phyloP scores from a whole-genome alignment of 352 stramenopile species.

The Globisporangium lucens region DNA sequence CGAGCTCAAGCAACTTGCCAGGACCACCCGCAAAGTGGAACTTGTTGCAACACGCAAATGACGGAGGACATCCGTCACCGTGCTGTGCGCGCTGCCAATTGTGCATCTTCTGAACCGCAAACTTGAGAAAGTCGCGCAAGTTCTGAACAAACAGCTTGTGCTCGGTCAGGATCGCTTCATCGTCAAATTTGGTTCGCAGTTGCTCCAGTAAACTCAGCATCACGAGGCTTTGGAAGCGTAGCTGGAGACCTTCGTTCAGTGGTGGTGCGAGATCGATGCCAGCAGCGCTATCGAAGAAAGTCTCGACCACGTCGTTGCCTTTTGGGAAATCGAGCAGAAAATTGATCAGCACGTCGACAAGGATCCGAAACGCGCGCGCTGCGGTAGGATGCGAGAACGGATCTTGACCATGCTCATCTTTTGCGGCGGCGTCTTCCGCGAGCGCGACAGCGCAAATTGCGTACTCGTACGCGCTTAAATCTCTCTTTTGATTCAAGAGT shows the following conservation, averaged over 20 bases:
- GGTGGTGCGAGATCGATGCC: constrained; percentile 34
- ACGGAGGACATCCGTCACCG: constrained; percentile 46
- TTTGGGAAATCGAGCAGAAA: constrained; percentile 48
- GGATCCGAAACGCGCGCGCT: constrained; percentile 31
- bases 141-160: constrained; percentile 57
- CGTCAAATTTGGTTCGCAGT: constrained; percentile 39
- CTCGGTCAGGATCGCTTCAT: constrained; percentile 40
- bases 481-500: constrained; percentile 43
- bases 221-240: constrained; percentile 53
- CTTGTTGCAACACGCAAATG: constrained; percentile 46
- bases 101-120: constrained; percentile 60
- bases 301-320: constrained; percentile 45
- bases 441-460: constrained; percentile 32
- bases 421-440: constrained; percentile 38
- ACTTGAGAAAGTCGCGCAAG: constrained; percentile 54
- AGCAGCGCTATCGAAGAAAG: constrained; percentile 41
- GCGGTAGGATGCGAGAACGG: constrained; percentile 55
- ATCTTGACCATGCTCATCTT: constrained; percentile 37
- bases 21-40: constrained; percentile 57
- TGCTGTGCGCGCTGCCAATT: constrained; percentile 67
- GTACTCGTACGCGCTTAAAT: constrained; percentile 36
- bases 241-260: constrained; percentile 41
- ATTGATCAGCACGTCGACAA: constrained; percentile 51
- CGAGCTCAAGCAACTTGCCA: constrained; percentile 49
- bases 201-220: constrained; percentile 53